A percentile compares a stretch with the other conserved stretches of the same genome.
phyloP scores from a whole-genome alignment of 345 rosid species.

The Brassica cretica region DNA sequence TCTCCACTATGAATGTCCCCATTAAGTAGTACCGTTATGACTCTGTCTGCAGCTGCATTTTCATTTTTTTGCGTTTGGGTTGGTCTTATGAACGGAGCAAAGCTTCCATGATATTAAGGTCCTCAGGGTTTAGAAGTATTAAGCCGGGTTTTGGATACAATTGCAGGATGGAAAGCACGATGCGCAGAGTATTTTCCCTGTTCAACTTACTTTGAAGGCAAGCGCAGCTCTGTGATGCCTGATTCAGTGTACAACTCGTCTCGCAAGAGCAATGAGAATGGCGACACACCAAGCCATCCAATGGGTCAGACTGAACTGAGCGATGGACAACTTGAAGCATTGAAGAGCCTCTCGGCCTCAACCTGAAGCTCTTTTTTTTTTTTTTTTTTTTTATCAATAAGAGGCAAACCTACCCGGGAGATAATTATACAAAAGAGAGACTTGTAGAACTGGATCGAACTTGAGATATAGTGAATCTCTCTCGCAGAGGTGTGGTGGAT shows the following conservation, averaged over 20 bases:
- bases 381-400: conserved; percentile 6
- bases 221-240: conserved; percentile 56
- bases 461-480: not conserved
- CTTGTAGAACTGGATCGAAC: conserved; percentile 9
- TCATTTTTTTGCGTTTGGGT: conserved; percentile 1
- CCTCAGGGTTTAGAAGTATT: conserved; percentile 1
- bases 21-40: not conserved
- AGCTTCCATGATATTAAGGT: conserved; percentile 2
- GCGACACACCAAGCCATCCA: conserved; percentile 44
- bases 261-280: conserved; percentile 52
- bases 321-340: conserved; percentile 77
- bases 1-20: conserved; percentile 9
- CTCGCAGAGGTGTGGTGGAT: conserved; percentile 26
- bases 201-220: conserved; percentile 83
- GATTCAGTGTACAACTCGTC: conserved; percentile 51
- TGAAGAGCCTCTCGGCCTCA: conserved; percentile 55
- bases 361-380: conserved; percentile 23
- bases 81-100: not conserved
- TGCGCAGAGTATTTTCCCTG: conserved; percentile 71
- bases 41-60: conserved; percentile 4
- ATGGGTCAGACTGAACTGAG: conserved; percentile 44
- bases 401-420: conserved; percentile 21
- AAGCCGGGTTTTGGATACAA: conserved; percentile 1
- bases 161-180: conserved; percentile 80
- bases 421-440: conserved; percentile 19